Percentiles rank a stretch among this genome's conserved stretches.
These are phyloP conservation scores for Pseudogymnoascus verrucosus DNA, from an alignment of 2,329 filamentous ascomycete species.

Conservation along the genomic window DNA sequence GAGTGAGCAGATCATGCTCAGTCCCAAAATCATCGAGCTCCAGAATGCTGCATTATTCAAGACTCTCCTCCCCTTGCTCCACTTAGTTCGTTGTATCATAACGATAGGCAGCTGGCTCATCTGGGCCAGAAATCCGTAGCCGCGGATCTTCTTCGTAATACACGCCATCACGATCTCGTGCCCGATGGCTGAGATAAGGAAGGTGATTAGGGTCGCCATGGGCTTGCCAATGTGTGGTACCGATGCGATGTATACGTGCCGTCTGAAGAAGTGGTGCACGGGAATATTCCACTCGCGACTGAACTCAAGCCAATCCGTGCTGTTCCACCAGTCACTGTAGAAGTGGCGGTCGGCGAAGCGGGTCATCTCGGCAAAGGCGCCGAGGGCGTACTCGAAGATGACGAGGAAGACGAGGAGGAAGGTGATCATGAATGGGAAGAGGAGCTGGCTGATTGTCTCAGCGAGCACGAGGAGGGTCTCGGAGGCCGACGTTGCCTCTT, in stretches of 20 bases:
- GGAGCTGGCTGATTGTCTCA: slow-evolving; percentile 81
- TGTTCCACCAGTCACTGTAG: slow-evolving; percentile 73
- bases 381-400: slow-evolving; percentile 95
- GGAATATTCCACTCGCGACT: slow-evolving; percentile 96
- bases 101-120: slow-evolving; percentile 96
- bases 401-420: slow-evolving; percentile 94
- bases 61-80: slow-evolving; percentile 65
- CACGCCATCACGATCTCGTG: slow-evolving; percentile 97
- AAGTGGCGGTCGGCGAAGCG: slow-evolving; percentile 90
- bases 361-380: slow-evolving; percentile 90
- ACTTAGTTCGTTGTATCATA: slow-evolving; percentile 74
- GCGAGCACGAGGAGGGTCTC: slow-evolving; percentile 74
- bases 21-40: slow-evolving; percentile 81
- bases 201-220: slow-evolving; percentile 80
- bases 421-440: slow-evolving; percentile 96
- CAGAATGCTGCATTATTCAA: slow-evolving; percentile 88
- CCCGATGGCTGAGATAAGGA: slow-evolving; percentile 78
- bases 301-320: slow-evolving; percentile 90
- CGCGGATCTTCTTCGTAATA: slow-evolving; percentile 92
- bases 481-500: slow-evolving; percentile 33
- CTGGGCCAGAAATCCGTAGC: slow-evolving; percentile 89
- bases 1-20: slow-evolving; percentile 61
- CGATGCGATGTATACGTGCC: slow-evolving; percentile 86
- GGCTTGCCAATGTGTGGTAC: slow-evolving; percentile 66
- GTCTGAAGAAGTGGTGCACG: slow-evolving; percentile 87